Conservation (phyloP, 768 basidiomycete species). For the Chalciporus piperatus region DNA sequence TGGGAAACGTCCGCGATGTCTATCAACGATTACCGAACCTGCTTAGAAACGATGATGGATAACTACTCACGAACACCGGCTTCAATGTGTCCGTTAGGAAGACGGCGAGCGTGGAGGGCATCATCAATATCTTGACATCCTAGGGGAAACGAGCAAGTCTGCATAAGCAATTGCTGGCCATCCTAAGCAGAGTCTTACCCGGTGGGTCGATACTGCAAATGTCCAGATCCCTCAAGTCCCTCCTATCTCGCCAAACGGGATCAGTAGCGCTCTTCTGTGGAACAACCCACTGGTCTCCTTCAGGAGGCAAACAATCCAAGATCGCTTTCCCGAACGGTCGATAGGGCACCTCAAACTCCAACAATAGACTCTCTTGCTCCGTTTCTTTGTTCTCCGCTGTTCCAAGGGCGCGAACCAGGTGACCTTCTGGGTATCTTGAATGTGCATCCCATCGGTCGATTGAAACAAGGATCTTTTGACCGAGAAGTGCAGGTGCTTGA, state of each 20-base stretch:
- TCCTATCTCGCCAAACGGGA: conserved; percentile 74
- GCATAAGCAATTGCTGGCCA: conserved; percentile 1
- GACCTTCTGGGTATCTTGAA: conserved; percentile 93
- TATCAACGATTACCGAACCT: conserved; percentile 28
- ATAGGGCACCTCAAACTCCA: conserved; percentile 96
- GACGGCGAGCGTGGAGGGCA: conserved; percentile 82
- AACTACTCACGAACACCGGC: conserved; percentile 90
- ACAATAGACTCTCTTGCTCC: conserved; percentile 87
- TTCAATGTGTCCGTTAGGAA: conserved; percentile 94
- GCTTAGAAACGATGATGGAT: too few species aligned
- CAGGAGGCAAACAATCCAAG: conserved; percentile 80
- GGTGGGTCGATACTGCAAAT: conserved; percentile 98
- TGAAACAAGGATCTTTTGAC: conserved; percentile 94
- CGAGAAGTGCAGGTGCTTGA: conserved; percentile 83
- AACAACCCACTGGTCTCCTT: conserved; percentile 93
- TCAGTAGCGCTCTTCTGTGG: conserved; percentile 61
- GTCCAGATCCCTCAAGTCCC: conserved; percentile 80
- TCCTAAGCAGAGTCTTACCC: conserved; percentile 40
- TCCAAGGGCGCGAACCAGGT: conserved; percentile 91
- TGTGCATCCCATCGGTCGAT: conserved; percentile 90
- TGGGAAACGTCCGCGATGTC: conserved; percentile 99
- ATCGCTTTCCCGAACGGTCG: conserved; percentile 96
- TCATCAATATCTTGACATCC: conserved; percentile 99
- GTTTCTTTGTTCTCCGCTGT: conserved; percentile 93
- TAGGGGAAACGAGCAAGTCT: conserved; percentile 25